These are phyloP conservation scores for Parathielavia appendiculata DNA, from an alignment of 495 filamentous ascomycete species.

Conservation along the genomic window DNA sequence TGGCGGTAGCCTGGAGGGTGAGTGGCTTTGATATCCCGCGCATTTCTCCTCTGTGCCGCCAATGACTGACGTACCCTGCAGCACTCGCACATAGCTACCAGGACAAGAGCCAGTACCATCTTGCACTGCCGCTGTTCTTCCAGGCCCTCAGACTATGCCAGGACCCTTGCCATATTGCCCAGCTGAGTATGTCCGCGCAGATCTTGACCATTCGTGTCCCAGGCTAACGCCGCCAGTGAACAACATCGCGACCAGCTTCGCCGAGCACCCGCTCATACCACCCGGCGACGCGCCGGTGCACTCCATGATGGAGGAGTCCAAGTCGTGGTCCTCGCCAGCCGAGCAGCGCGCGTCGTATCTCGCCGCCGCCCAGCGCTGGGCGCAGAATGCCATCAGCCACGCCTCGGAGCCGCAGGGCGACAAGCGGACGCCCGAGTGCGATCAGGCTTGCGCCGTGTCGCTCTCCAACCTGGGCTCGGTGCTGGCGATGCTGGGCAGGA, in stretches of 20 bases:
- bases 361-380: conserved; percentile 64
- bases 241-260: conserved; percentile 62
- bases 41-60: neutral
- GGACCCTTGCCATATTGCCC: conserved; percentile 57
- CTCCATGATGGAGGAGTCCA: conserved; percentile 25
- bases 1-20: conserved; percentile 65
- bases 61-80: conserved; percentile 28
- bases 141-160: conserved; percentile 74
- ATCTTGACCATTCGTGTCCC: too few species aligned
- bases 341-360: conserved; percentile 51
- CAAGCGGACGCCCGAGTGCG: conserved; percentile 72
- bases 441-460: conserved; percentile 77
- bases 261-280: conserved; percentile 52
- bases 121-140: conserved; percentile 83
- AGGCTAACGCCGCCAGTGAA: conserved; percentile 50
- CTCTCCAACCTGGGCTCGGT: conserved; percentile 82
- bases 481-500: conserved; percentile 61
- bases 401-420: conserved; percentile 43
- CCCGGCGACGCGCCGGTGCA: conserved; percentile 36
- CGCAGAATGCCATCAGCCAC: conserved; percentile 63
- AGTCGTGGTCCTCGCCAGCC: conserved; percentile 26
- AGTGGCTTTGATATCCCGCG: conserved; percentile 19
- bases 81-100: conserved; percentile 71
- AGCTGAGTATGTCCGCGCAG: conserved; percentile 53
- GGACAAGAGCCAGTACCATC: conserved; percentile 60